These are phyloP conservation scores for Pseudovirgaria hyperparasitica DNA, from an alignment of 2,329 filamentous ascomycete species.

Conservation along the genomic window DNA sequence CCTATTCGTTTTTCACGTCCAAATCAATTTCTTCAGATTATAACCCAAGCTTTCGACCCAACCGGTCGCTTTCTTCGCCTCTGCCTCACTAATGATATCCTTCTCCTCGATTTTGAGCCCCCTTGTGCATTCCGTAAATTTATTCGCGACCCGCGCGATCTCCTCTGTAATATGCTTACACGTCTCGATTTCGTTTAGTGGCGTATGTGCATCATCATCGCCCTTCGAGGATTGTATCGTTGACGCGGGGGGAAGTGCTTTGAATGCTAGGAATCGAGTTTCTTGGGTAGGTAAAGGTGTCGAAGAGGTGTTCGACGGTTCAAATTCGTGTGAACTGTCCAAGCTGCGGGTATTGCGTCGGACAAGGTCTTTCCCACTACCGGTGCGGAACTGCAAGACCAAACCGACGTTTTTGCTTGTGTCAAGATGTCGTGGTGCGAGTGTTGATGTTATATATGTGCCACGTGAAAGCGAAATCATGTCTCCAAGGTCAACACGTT, in stretches of 20 bases:
- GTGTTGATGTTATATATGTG: conserved; percentile 80
- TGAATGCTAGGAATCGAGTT: conserved; percentile 38
- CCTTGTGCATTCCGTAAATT: conserved; percentile 26
- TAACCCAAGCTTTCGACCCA: conserved; percentile 79
- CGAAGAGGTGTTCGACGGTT: conserved; percentile 13
- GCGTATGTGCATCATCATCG: conserved; percentile 13
- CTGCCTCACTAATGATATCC: conserved; percentile 71
- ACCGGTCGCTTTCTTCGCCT: conserved; percentile 78
- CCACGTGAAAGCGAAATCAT: conserved; percentile 64
- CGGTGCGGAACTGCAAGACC: conserved; percentile 62
- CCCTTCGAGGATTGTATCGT: conserved; percentile 17
- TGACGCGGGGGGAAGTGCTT: conserved; percentile 39
- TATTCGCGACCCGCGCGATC: conserved; percentile 54
- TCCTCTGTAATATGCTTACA: conserved; percentile 59
- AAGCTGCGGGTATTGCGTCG: conserved; percentile 79
- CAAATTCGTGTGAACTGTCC: conserved; percentile 30
- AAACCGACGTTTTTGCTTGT: conserved; percentile 74
- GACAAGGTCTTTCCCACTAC: conserved; percentile 56
- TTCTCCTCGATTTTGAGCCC: conserved; percentile 36
- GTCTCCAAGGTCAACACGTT: conserved; percentile 66
- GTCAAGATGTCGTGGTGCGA: conserved; percentile 65
- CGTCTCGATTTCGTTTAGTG: conserved; percentile 37
- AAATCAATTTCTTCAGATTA: conserved; percentile 86
- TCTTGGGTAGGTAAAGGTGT: conserved; percentile 7
- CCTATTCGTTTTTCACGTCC: too few relatives aligned